These are phyloP conservation scores for Tephrocybe sp. DNA, from an alignment of 768 basidiomycete genomes.

Conservation along the genomic window DNA sequence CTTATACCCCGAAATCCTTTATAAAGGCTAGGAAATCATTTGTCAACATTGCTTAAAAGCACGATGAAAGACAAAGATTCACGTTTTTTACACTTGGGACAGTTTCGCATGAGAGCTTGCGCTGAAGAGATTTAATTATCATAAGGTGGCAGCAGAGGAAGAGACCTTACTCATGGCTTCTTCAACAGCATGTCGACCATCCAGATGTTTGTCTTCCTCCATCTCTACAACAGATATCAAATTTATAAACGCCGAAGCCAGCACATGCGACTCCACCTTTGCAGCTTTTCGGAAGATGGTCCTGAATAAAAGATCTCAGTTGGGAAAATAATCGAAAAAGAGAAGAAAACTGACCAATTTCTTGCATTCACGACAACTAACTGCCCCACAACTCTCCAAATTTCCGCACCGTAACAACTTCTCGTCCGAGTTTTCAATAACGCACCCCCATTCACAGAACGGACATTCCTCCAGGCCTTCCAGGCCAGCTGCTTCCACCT, in stretches of 20 bases:
- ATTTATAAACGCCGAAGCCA: background rate
- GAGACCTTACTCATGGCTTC: slow-evolving; percentile 83
- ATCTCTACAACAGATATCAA: slow-evolving; percentile 44
- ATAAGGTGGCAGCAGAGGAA: background rate
- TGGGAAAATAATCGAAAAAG: background rate
- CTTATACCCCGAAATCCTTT: slow-evolving; percentile 71
- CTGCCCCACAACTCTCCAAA: slow-evolving; percentile 65
- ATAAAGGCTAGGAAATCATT: slow-evolving; percentile 55
- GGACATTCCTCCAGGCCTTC: slow-evolving; percentile 88
- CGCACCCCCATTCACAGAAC: slow-evolving; percentile 82
- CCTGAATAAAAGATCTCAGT: slow-evolving; percentile 33
- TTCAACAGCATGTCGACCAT: slow-evolving; percentile 77
- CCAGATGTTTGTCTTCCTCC: slow-evolving; percentile 70
- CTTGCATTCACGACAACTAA: slow-evolving; percentile 81
- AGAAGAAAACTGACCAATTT: slow-evolving; percentile 45
- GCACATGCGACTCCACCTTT: slow-evolving; percentile 48
- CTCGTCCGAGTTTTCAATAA: slow-evolving; percentile 67
- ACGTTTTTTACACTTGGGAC: slow-evolving; percentile 86
- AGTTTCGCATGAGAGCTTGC: slow-evolving; percentile 80
- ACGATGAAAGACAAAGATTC: slow-evolving; percentile 10
- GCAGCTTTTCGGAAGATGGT: slow-evolving; percentile 81
- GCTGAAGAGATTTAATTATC: slow-evolving; percentile 36
- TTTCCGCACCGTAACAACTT: slow-evolving; percentile 57
- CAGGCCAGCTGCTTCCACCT: slow-evolving; percentile 73
- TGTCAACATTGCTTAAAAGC: slow-evolving; percentile 2